Conservation (phyloP, 108 stramenopile species). For the Asterionellopsis glacialis region DNA sequence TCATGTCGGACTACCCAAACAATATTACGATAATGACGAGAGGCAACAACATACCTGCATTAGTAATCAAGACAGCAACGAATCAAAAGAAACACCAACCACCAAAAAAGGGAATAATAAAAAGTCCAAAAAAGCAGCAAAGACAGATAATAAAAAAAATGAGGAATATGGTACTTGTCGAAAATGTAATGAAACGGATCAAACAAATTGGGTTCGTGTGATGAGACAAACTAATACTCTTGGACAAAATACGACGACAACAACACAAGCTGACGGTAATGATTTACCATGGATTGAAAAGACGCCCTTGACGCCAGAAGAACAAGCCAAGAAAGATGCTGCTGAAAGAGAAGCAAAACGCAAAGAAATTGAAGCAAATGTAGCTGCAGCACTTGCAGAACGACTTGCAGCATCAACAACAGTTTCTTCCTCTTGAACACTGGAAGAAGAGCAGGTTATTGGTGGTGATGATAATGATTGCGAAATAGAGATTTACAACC, state of each 20-base stretch:
- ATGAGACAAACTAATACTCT: background rate
- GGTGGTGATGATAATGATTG: too few relatives aligned
- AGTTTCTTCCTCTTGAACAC: background rate
- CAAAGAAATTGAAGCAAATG: constrained; percentile 7
- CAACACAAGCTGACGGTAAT: too few relatives aligned
- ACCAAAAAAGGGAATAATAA: too few relatives aligned
- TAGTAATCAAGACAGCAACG: too few relatives aligned
- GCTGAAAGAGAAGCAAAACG: constrained; percentile 4
- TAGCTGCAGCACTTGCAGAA: constrained; percentile 9
- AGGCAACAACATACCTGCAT: too few relatives aligned
- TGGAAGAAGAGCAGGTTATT: too few relatives aligned
- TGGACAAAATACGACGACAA: background rate
- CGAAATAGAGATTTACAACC: too few relatives aligned
- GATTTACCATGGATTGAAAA: constrained; percentile 22
- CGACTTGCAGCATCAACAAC: constrained; percentile 1
- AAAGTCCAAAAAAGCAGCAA: too few relatives aligned
- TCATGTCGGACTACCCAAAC: constrained; percentile 9
- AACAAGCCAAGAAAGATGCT: constrained; percentile 6
- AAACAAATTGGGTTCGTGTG: constrained; percentile 17
- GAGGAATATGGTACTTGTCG: constrained; percentile 6
- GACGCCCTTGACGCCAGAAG: constrained; percentile 2
- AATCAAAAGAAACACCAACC: too few relatives aligned
- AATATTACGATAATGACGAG: constrained; percentile 7
- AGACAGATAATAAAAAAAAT: too few relatives aligned
- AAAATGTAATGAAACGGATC: constrained; percentile 12